Percentiles rank a stretch among this genome's conserved stretches.
phyloP scores from a whole-genome alignment of 805 yeast species.

The Yarrowia hollandica region DNA sequence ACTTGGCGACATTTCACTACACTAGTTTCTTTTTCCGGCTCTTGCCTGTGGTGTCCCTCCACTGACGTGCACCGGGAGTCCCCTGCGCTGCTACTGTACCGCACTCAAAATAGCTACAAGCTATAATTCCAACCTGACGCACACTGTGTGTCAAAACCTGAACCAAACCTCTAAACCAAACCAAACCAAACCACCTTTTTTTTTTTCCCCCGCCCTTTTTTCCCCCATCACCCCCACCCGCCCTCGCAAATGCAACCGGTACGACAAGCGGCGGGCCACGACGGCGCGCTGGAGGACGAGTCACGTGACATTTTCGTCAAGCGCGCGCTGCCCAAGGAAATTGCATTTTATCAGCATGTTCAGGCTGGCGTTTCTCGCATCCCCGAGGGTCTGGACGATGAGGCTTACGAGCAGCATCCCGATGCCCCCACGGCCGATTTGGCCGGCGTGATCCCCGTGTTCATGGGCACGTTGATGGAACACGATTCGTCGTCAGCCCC shows the following conservation, averaged over 20 bases:
- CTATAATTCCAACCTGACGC: too few species aligned
- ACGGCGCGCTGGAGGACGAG: conserved; percentile 64
- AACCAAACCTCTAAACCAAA: not conserved
- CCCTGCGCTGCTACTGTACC: conserved; percentile 17
- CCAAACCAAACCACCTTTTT: conserved; percentile 5
- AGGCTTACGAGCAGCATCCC: conserved; percentile 23
- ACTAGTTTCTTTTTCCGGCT: too few species aligned
- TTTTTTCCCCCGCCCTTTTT: too few species aligned
- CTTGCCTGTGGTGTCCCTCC: too few species aligned
- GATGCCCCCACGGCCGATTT: conserved; percentile 31
- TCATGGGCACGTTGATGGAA: conserved; percentile 56
- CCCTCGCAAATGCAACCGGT: conserved; percentile 2
- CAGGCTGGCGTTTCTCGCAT: conserved; percentile 33
- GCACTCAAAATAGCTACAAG: conserved; percentile 19
- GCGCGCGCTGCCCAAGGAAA: conserved; percentile 61
- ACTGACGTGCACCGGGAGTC: conserved; percentile 5
- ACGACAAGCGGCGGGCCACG: conserved; percentile 82
- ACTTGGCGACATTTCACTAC: too few species aligned
- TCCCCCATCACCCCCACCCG: too few species aligned
- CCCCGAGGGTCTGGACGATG: conserved; percentile 26
- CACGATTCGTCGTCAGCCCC: conserved; percentile 38
- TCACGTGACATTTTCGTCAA: conserved; percentile 74
- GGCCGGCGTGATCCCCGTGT: conserved; percentile 52
- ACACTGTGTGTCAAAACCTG: too few species aligned
- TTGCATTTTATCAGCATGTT: conserved; percentile 63